Evolutionary conservation across 306 rosid species (phyloP).

Genomic region (Albizia julibrissin): DNA sequence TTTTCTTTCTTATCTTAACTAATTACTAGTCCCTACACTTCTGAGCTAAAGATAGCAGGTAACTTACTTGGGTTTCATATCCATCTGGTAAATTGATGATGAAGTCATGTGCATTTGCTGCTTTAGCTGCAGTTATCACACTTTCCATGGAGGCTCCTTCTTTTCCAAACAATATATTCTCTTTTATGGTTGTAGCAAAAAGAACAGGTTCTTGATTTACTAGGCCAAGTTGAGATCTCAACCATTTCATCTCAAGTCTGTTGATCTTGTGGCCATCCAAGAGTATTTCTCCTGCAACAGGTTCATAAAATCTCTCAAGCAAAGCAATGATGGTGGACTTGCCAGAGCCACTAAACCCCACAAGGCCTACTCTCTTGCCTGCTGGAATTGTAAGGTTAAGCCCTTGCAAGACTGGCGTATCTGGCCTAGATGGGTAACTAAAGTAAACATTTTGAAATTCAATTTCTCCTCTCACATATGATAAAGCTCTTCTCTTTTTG

Average conservation of each 20-base stretch:
- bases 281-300: conserved; percentile 70
- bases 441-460: conserved; percentile 63
- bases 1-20: too few species aligned
- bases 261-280: conserved; percentile 78
- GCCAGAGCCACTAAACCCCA: conserved; percentile 91
- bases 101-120: conserved; percentile 92
- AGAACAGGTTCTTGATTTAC: conserved; percentile 95
- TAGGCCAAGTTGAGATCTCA: conserved; percentile 80
- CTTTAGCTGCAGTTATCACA: conserved; percentile 70
- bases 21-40: background rate
- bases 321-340: conserved; percentile 81
- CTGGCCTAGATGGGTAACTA: conserved; percentile 78
- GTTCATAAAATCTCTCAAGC: conserved; percentile 91
- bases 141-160: conserved; percentile 85
- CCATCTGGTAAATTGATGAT: conserved; percentile 73
- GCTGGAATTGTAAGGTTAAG: conserved; percentile 71
- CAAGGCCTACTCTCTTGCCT: conserved; percentile 77
- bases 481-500: conserved; percentile 73
- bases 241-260: conserved; percentile 80
- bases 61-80: conserved; percentile 90
- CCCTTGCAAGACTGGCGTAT: conserved; percentile 62
- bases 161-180: conserved; percentile 82
- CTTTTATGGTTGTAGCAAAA: conserved; percentile 84
- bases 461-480: conserved; percentile 80
- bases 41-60: background rate